Evolutionary conservation across 257 asterid species (phyloP).

Genomic region (Scutellaria baicalensis): DNA sequence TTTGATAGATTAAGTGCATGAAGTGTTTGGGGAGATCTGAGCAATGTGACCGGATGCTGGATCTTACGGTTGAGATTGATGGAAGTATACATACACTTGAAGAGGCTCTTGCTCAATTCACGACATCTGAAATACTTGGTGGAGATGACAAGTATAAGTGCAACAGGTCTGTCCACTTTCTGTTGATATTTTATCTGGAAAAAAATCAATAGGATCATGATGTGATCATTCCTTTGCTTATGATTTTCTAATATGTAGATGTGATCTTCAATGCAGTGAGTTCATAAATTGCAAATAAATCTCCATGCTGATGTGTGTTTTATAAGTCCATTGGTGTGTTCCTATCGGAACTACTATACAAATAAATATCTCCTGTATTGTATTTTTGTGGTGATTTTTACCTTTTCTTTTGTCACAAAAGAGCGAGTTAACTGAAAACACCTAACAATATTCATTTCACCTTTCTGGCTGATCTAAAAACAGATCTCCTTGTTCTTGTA

Average conservation of each 20-base stretch:
- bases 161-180: conserved; percentile 31
- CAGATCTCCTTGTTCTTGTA: neutral
- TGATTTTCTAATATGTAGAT: neutral
- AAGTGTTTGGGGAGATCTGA: conserved; percentile 50
- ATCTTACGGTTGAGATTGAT: conserved; percentile 51
- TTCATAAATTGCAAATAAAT: neutral
- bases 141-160: conserved; percentile 64
- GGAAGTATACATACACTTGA: conserved; percentile 45
- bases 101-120: conserved; percentile 50
- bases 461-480: neutral
- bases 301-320: neutral
- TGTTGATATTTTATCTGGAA: neutral
- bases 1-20: conserved; percentile 48
- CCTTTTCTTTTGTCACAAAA: neutral
- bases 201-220: neutral
- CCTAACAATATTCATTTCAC: no score
- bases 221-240: neutral
- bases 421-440: no score
- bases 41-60: conserved; percentile 42
- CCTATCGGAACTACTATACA: neutral
- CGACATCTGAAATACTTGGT: conserved; percentile 48
- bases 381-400: neutral
- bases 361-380: neutral
- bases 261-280: neutral
- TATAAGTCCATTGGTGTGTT: neutral